Evolutionary conservation across 2,329 filamentous ascomycete species (phyloP).

Genomic region (Neopestalotiopsis clavispora): DNA sequence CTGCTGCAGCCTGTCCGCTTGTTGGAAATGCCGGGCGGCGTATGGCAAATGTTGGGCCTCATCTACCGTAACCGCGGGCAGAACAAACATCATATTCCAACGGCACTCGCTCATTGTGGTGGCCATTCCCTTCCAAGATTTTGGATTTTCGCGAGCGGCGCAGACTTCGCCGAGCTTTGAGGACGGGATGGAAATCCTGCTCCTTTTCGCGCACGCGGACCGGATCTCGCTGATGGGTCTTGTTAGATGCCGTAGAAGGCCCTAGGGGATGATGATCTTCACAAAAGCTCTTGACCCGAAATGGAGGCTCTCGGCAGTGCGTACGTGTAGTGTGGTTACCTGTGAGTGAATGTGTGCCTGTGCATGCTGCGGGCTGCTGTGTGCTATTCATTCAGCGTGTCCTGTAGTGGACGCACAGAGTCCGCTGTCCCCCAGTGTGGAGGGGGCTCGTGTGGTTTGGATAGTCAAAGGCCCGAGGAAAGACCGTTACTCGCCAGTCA

Average conservation of each 20-base stretch:
- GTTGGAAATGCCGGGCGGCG: neutral
- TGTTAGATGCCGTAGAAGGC: neutral
- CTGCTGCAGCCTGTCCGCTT: neutral
- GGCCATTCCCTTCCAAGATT: neutral
- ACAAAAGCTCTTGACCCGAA: constrained; percentile 1
- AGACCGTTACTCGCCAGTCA: neutral
- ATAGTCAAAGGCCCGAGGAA: constrained; percentile 14
- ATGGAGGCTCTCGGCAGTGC: constrained; percentile 4
- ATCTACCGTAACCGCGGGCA: neutral
- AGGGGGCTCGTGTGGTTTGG: constrained; percentile 8
- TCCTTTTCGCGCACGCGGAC: neutral
- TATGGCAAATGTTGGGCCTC: neutral
- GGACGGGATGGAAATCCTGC: neutral
- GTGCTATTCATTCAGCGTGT: neutral
- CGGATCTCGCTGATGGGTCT: constrained; percentile 4
- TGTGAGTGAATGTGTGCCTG: neutral
- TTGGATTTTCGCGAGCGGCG: neutral
- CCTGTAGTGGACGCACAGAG: neutral
- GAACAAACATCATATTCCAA: neutral
- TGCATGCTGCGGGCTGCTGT: neutral
- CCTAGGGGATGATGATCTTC: constrained; percentile 6
- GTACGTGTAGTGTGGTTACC: neutral
- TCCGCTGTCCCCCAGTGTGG: neutral
- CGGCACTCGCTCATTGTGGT: neutral
- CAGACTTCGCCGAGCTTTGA: neutral